Conservation (phyloP, 495 filamentous ascomycete species). For the Astrocystis sublimbata region DNA sequence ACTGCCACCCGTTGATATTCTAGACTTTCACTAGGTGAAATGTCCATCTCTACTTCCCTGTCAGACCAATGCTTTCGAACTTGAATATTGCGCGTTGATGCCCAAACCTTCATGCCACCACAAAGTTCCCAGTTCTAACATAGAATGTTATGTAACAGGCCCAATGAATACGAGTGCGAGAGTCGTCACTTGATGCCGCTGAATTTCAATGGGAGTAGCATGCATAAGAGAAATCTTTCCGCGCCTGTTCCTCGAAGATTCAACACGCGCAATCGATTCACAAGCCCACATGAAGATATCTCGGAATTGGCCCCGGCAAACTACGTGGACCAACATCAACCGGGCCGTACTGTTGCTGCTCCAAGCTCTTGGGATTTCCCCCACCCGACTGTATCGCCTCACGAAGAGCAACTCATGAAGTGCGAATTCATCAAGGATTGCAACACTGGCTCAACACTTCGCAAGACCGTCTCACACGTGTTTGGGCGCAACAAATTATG, state of each 20-base stretch:
- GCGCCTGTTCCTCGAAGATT: conserved; percentile 9
- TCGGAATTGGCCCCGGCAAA: not conserved
- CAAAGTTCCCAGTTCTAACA: not conserved
- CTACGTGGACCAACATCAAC: conserved; percentile 8
- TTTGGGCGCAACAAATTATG: conserved; percentile 86
- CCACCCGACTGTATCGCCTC: not conserved
- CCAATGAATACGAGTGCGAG: not conserved
- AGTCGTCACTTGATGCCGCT: conserved; percentile 25
- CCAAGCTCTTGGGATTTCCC: not conserved
- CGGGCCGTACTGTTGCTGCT: not conserved
- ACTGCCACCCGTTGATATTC: too few relatives aligned
- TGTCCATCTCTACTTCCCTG: too few relatives aligned
- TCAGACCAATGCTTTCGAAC: not conserved
- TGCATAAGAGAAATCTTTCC: conserved; percentile 24
- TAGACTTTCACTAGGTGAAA: too few relatives aligned
- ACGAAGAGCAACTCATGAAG: not conserved
- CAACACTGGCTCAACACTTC: conserved; percentile 51
- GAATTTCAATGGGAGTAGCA: not conserved
- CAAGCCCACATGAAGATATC: conserved; percentile 6
- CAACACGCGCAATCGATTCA: not conserved
- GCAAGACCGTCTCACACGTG: conserved; percentile 80
- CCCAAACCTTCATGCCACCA: not conserved
- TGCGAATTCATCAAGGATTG: conserved; percentile 45
- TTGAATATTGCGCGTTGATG: not conserved
- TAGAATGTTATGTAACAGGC: not conserved